Conservation (phyloP, 305 asterid species). For the Petunia hybrid region DNA sequence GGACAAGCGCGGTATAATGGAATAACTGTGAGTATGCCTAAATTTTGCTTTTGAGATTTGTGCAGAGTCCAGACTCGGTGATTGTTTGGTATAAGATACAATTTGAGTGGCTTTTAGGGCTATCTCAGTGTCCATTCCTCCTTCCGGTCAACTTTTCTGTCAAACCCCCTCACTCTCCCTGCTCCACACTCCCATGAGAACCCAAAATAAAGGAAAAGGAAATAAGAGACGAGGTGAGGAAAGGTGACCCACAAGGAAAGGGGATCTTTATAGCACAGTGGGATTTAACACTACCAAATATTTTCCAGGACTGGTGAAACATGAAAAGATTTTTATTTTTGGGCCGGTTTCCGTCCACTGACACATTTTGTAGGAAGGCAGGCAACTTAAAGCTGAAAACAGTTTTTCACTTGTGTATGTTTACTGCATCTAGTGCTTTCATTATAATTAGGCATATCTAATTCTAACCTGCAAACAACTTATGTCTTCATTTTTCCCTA, state of each 20-base stretch:
- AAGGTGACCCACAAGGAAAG: no score
- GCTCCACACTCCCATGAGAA: no score
- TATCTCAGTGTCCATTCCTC: background rate
- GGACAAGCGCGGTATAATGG: conserved; percentile 86
- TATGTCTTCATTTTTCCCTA: conserved; percentile 39
- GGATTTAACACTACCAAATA: background rate
- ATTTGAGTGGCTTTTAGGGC: background rate
- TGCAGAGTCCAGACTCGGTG: background rate
- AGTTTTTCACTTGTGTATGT: background rate
- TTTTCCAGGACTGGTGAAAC: background rate
- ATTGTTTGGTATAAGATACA: background rate
- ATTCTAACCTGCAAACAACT: background rate
- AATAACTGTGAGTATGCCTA: conserved; percentile 65
- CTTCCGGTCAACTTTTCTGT: no score
- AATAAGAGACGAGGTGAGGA: no score
- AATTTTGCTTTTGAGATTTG: background rate
- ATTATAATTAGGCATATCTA: background rate
- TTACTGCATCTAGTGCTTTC: background rate
- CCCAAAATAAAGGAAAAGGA: no score
- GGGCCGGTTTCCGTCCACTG: background rate
- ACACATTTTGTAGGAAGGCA: background rate
- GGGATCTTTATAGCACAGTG: background rate
- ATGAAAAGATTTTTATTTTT: background rate
- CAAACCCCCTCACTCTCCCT: no score
- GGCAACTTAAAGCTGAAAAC: background rate